A percentile compares a stretch with the other conserved stretches of the same genome.
Conservation (phyloP, 2,329 filamentous ascomycete species). For the Ascosphaera aggregata region DNA sequence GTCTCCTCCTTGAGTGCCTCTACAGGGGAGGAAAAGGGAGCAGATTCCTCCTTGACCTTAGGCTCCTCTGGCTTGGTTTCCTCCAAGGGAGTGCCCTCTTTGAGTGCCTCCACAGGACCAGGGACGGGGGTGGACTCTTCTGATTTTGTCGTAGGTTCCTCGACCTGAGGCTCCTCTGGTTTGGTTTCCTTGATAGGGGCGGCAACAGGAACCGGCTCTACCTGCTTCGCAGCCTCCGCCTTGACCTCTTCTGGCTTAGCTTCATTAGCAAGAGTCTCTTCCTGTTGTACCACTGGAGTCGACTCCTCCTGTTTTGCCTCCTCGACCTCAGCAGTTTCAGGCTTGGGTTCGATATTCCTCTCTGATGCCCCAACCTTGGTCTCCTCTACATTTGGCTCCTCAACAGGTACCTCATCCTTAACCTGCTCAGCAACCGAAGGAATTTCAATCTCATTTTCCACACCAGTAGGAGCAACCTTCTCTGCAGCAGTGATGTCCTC, state of each 20-base stretch:
- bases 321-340: conserved; percentile 4
- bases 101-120: conserved; percentile 1
- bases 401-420: neutral
- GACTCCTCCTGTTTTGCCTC: neutral
- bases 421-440: neutral
- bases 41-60: neutral
- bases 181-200: conserved; percentile 51
- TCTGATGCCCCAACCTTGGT: neutral
- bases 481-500: neutral
- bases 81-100: neutral
- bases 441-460: conserved; percentile 2
- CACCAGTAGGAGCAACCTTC: conserved; percentile 2
- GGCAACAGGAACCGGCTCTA: conserved; percentile 76
- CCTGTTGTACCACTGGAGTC: neutral
- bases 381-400: conserved; percentile 2
- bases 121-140: neutral
- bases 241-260: conserved; percentile 7
- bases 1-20: conserved; percentile 1
- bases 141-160: conserved; percentile 1
- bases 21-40: neutral
- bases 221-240: conserved; percentile 65
- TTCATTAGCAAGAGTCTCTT: conserved; percentile 4
- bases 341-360: neutral
- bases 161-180: conserved; percentile 1
- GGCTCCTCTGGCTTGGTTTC: neutral